Evolutionary conservation across 129 eudicot genomes (phyloP), one percentile per base, ranked within the genome.

Genomic region (Scalesia atractyloides): DNA sequence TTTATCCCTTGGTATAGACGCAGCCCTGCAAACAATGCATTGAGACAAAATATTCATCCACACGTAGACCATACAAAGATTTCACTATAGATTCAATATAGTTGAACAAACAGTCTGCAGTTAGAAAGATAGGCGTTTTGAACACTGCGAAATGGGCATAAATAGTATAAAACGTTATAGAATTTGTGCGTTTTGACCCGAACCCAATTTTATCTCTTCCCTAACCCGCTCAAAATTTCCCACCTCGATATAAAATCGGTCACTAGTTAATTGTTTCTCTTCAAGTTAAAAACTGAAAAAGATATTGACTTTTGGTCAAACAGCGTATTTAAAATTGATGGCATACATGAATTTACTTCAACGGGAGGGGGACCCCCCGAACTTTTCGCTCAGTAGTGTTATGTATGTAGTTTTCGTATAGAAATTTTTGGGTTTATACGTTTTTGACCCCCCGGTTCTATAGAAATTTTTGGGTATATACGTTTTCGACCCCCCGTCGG

Each of bases 1-100:
- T 68, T 77, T 81, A 13, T 74, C 85, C 65, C 86, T 80, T 0
- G 96, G 84, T 30, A 88, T 79, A 63, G 92, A 82, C 63, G 92
- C 83, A 49, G 89, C 92, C 88, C 96, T 91, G 86, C 30, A 78
- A 82, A 80, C 18, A 39, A 49, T 20, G 46, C 53, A 59, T 76
- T 6, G 22, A 70, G 68, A 70, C 65, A 62, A 62, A 33, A 30
- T 13, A 61, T 26, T 15, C 22, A 13, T 61, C 46, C 66, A 58
- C 64, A 58, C 11, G 43, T 30, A 61, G 44, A 14, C 19, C 44
- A 61, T 30, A 61, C 66, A 33, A 59, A 62, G 44, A 26, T 13
- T 30, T 60, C 67, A 16, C 24, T 30, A 59, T 14, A n/a, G n/a
- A n/a, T n/a, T n/a, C n/a, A n/a, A n/a, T n/a, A 68, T 9, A 50